These are phyloP conservation scores for Aphanocladium album DNA, from an alignment of 2,329 filamentous ascomycete species.

Conservation along the genomic window DNA sequence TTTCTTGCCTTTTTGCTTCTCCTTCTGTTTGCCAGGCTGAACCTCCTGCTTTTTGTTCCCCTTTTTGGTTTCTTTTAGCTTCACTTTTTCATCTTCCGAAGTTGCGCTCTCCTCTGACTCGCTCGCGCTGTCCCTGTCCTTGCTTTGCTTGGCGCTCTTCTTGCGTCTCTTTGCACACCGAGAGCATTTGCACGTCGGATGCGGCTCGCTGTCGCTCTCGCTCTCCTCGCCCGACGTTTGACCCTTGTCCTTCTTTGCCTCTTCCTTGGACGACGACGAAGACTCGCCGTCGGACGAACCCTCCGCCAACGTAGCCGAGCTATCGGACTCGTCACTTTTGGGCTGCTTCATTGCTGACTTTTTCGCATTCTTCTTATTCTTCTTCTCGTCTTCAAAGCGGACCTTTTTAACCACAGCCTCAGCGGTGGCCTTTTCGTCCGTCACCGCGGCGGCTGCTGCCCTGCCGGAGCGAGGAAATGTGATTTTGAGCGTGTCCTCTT, in stretches of 20 bases:
- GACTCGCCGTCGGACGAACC: constrained; percentile 11
- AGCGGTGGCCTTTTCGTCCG: constrained; percentile 2
- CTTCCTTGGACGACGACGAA: constrained; percentile 18
- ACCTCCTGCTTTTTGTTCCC: constrained; percentile 11
- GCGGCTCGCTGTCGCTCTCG: background rate
- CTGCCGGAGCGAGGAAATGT: constrained; percentile 41
- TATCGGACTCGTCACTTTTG: constrained; percentile 20
- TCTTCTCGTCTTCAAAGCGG: constrained; percentile 34
- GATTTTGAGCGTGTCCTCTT: constrained; percentile 42
- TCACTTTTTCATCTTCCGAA: background rate
- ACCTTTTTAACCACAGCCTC: constrained; percentile 35
- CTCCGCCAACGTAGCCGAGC: constrained; percentile 13
- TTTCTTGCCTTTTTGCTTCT: constrained; percentile 18
- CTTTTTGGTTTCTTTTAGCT: constrained; percentile 7
- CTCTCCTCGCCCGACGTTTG: background rate
- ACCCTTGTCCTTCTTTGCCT: constrained; percentile 6
- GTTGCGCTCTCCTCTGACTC: background rate
- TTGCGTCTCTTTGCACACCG: constrained; percentile 1
- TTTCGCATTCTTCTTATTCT: constrained; percentile 17
- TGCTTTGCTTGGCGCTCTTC: background rate
- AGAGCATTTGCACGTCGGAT: constrained; percentile 8
- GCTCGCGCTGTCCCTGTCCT: background rate
- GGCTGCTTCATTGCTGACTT: constrained; percentile 36
- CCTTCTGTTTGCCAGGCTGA: constrained; percentile 13
- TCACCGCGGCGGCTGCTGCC: constrained; percentile 8